Evolutionary conservation across 495 filamentous ascomycete genomes (phyloP), one percentile per base, ranked within the genome.

Genomic region (Halenospora varia): DNA sequence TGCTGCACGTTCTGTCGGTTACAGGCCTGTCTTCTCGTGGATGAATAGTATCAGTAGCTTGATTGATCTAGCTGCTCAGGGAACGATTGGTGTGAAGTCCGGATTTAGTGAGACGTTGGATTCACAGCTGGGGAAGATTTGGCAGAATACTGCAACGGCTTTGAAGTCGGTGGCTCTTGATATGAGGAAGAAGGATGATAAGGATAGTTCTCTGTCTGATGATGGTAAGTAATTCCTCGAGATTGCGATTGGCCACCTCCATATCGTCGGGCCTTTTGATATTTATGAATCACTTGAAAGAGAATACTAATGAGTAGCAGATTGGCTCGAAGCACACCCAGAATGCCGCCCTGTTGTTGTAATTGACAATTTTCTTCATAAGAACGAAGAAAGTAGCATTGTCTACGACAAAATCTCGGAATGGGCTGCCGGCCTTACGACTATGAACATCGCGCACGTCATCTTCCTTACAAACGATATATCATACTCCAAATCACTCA

Each of bases 41-140:
- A 86, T 94, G 75, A 98, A 98, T 69, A 96, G 85, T 60, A 81
- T 97, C 55, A 95, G 88, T 69, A 96, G 90, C 68, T 78, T 96
- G 60, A 77, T 96, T 59, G 94, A 98, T 62, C 81, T 98, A 42
- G 94, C 92, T 17, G 88, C 92, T 15, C 92, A 97, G 63, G 88
- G 94, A 57, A 92, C 93, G 35, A 96, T 95, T 39, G 94, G 94
- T 11, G 88, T 92, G 46, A 96, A 96, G 65, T 87, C 95, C 13
- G 94, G 94, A 1, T 96, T 98, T 69, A 94, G 89, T 0, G 94
- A 98, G 68, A 97, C 92, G 0, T 71, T 97, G 18, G 94, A 98
- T 68, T 85, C 86, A 0, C 94, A 98, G 66, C 74, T 98, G 3
- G 83, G 80, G 66, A 98, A 97, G 73, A 96, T 98, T 57, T 86